Evolutionary conservation across 1,139 yeast genomes (phyloP).

Genomic region (Pichia sp.): DNA sequence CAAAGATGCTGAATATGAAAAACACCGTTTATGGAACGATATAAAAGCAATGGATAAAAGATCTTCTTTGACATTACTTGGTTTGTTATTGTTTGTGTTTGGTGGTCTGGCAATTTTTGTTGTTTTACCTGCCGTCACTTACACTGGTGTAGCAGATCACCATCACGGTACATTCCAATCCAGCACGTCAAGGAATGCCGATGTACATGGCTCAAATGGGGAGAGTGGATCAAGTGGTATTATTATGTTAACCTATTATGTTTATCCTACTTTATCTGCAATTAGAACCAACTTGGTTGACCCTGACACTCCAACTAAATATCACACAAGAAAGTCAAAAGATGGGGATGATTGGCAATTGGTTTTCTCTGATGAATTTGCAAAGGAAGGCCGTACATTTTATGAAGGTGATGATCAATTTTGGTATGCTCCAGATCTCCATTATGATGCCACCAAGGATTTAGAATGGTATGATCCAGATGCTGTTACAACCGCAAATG

Average conservation of each 20-base stretch:
- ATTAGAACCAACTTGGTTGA: slow-evolving; percentile 46
- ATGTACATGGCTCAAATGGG: slow-evolving; percentile 1
- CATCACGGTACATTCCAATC: slow-evolving; percentile 14
- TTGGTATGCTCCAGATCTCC: slow-evolving; percentile 50
- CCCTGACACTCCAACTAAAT: slow-evolving; percentile 48
- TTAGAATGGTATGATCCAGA: slow-evolving; percentile 66
- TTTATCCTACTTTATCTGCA: slow-evolving; percentile 45
- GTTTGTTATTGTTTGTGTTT: slow-evolving; percentile 47
- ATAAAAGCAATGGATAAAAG: slow-evolving; percentile 53
- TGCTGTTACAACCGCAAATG: slow-evolving; percentile 47
- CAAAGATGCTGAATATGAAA: slow-evolving; percentile 72
- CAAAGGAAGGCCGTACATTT: slow-evolving; percentile 55
- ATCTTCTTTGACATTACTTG: slow-evolving; percentile 53
- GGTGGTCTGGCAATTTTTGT: slow-evolving; percentile 65
- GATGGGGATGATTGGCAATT: slow-evolving; percentile 46
- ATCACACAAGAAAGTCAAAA: slow-evolving; percentile 33
- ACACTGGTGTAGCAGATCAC: slow-evolving; percentile 53
- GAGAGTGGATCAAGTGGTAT: background rate
- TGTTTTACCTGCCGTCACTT: slow-evolving; percentile 68
- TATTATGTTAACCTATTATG: slow-evolving; percentile 40
- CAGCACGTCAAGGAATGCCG: slow-evolving; percentile 20
- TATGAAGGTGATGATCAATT: slow-evolving; percentile 61
- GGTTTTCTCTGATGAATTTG: slow-evolving; percentile 55
- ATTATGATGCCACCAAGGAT: slow-evolving; percentile 56
- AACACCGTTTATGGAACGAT: slow-evolving; percentile 52